These are phyloP conservation scores for Colletotrichum destructivum DNA, from an alignment of 2,329 filamentous ascomycete genomes.

Conservation along the genomic window DNA sequence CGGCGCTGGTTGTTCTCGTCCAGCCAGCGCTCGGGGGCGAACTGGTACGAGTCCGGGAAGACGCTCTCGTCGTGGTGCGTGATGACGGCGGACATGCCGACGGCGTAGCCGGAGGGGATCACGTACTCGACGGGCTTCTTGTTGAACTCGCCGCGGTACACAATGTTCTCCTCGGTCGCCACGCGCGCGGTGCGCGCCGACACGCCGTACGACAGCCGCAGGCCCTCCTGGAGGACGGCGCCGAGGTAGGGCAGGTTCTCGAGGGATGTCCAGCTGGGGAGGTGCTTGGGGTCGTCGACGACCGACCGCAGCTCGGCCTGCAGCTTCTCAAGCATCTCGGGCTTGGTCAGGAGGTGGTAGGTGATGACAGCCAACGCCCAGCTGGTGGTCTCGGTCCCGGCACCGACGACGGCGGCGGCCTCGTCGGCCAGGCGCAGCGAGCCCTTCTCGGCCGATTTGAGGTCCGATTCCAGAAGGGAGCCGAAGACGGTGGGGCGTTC, in stretches of 20 bases:
- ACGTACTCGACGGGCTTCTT: constrained; percentile 48
- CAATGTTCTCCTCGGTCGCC: constrained; percentile 49
- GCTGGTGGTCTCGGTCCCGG: constrained; percentile 46
- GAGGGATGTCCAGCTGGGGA: constrained; percentile 50
- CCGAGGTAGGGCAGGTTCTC: constrained; percentile 56
- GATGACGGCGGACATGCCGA: constrained; percentile 56
- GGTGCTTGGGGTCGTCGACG: constrained; percentile 46
- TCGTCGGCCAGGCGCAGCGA: constrained; percentile 38
- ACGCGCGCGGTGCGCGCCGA: constrained; percentile 48
- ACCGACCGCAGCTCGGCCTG: constrained; percentile 49
- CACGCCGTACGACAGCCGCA: constrained; percentile 54
- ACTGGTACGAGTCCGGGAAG: constrained; percentile 56
- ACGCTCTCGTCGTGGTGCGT: constrained; percentile 57
- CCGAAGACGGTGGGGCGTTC: constrained; percentile 43
- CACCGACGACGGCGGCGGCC: constrained; percentile 39
- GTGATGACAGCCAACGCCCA: constrained; percentile 53
- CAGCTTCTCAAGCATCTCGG: constrained; percentile 49
- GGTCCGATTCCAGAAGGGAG: constrained; percentile 42
- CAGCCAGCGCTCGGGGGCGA: constrained; percentile 59
- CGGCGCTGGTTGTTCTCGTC: constrained; percentile 49
- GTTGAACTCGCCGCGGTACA: constrained; percentile 49
- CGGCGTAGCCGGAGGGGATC: constrained; percentile 54
- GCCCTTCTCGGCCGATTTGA: constrained; percentile 34
- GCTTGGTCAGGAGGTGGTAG: constrained; percentile 54
- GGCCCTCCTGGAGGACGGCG: constrained; percentile 55